Evolutionary conservation across 768 basidiomycete genomes (phyloP).

Genomic region (Mycena capillaripes): DNA sequence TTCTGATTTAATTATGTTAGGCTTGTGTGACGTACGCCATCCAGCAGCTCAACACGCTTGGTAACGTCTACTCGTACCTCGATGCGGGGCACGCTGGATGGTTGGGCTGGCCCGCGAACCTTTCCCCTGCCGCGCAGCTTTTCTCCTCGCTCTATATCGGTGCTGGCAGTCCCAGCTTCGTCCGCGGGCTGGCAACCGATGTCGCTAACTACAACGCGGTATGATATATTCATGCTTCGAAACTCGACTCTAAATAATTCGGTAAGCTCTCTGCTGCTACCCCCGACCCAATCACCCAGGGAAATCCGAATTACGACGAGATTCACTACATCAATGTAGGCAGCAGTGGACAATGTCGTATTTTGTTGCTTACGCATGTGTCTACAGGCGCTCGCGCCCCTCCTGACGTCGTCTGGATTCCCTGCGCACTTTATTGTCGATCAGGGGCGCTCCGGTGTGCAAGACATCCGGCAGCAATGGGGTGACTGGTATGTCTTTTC

Average conservation of each 20-base stretch:
- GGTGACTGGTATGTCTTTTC: too few relatives aligned
- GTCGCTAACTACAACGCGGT: constrained; percentile 64
- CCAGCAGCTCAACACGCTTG: constrained; percentile 65
- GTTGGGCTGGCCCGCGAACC: constrained; percentile 79
- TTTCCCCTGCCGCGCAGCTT: constrained; percentile 69
- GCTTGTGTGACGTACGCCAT: constrained; percentile 68
- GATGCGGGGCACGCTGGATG: constrained; percentile 77
- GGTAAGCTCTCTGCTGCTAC: constrained; percentile 56
- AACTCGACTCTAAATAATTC: constrained; percentile 39
- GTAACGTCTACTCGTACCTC: constrained; percentile 69
- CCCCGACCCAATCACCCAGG: constrained; percentile 74
- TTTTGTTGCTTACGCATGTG: neutral
- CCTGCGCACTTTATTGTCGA: constrained; percentile 76
- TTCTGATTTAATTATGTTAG: constrained; percentile 43
- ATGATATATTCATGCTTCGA: constrained; percentile 47
- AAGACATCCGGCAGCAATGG: constrained; percentile 72
- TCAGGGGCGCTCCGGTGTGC: constrained; percentile 74
- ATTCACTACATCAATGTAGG: constrained; percentile 67
- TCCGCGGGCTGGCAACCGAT: constrained; percentile 75
- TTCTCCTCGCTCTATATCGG: constrained; percentile 63
- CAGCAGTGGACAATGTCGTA: too few relatives aligned
- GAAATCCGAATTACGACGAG: constrained; percentile 74
- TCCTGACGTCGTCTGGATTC: constrained; percentile 60
- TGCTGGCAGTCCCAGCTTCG: constrained; percentile 67
- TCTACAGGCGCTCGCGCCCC: constrained; percentile 63